These are phyloP conservation scores for Penicillium argentinense DNA, from an alignment of 495 filamentous ascomycete genomes.

Conservation along the genomic window DNA sequence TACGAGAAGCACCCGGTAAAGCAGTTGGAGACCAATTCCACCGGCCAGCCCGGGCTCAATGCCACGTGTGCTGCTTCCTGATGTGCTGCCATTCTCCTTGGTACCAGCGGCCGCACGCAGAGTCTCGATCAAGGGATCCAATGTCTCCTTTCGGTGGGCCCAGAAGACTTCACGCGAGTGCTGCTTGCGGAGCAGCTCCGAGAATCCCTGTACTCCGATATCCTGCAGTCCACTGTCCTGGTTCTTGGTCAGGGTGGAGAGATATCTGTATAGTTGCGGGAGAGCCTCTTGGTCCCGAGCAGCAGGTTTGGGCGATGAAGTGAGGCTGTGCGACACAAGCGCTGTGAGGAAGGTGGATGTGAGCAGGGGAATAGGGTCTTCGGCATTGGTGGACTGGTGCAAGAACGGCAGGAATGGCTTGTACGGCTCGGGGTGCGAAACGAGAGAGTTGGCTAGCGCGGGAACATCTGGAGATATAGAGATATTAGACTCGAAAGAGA, in stretches of 20 bases:
- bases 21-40: slow-evolving; percentile 85
- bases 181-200: slow-evolving; percentile 74
- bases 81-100: slow-evolving; percentile 67
- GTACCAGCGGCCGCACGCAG: slow-evolving; percentile 75
- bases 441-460: slow-evolving; percentile 68
- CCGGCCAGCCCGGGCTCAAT: slow-evolving; percentile 68
- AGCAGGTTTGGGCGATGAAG: slow-evolving; percentile 52
- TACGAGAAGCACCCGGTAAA: slow-evolving; percentile 91
- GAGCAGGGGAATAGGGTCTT: slow-evolving; percentile 86
- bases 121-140: slow-evolving; percentile 79
- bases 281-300: slow-evolving; percentile 71
- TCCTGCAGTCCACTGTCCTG: slow-evolving; percentile 88
- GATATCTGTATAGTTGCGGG: slow-evolving; percentile 81
- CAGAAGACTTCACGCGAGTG: slow-evolving; percentile 83
- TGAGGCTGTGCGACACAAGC: slow-evolving; percentile 71
- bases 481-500: not conserved
- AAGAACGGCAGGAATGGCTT: slow-evolving; percentile 84
- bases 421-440: slow-evolving; percentile 75
- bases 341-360: slow-evolving; percentile 83
- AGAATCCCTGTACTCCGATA: slow-evolving; percentile 91
- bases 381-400: slow-evolving; percentile 72
- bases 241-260: slow-evolving; percentile 75
- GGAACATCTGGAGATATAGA: slow-evolving; percentile 63
- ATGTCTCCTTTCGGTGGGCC: slow-evolving; percentile 78
- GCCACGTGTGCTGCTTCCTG: slow-evolving; percentile 61